A percentile compares a stretch with the other conserved stretches of the same genome.
These are phyloP conservation scores for Melastoma candidum DNA, from an alignment of 441 rosid genomes.

Conservation along the genomic window DNA sequence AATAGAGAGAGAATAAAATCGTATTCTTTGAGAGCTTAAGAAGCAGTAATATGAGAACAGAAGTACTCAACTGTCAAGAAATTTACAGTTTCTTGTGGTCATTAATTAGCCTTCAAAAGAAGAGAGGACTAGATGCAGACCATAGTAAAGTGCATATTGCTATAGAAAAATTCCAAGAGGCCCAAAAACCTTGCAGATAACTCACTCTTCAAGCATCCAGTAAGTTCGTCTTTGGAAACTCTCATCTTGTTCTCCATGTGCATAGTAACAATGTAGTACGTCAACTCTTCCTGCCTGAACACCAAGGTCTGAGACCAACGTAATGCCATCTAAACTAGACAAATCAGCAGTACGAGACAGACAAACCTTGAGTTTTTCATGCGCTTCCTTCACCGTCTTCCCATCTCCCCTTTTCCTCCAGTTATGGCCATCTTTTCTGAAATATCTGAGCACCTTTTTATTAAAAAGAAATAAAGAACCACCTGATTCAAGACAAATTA, in stretches of 20 bases:
- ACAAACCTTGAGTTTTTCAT: slow-evolving; percentile 89
- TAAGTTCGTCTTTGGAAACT: slow-evolving; percentile 91
- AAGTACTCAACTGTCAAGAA: too few species aligned
- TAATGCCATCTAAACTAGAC: background rate
- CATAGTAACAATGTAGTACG: slow-evolving; percentile 94
- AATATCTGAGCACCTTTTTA: slow-evolving; percentile 86
- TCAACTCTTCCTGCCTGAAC: slow-evolving; percentile 85
- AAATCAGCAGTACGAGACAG: slow-evolving; percentile 2
- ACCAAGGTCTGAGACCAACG: background rate
- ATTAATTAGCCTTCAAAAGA: too few species aligned
- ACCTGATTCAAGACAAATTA: slow-evolving; percentile 37
- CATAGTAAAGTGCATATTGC: too few species aligned
- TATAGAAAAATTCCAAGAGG: background rate
- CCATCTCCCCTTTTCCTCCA: slow-evolving; percentile 99
- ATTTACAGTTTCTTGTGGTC: too few species aligned
- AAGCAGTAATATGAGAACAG: too few species aligned
- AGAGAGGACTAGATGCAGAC: too few species aligned
- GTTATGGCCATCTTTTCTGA: slow-evolving; percentile 91
- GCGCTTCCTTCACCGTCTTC: slow-evolving; percentile 93
- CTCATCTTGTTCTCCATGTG: slow-evolving; percentile 88
- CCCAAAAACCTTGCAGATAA: slow-evolving; percentile 9
- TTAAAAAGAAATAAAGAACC: slow-evolving; percentile 93
- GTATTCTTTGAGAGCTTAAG: too few species aligned
- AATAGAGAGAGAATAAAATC: slow-evolving; percentile 8
- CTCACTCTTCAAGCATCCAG: slow-evolving; percentile 99